Evolutionary conservation across 2,329 filamentous ascomycete species (phyloP).

Genomic region (Dactylonectria estremocensis): DNA sequence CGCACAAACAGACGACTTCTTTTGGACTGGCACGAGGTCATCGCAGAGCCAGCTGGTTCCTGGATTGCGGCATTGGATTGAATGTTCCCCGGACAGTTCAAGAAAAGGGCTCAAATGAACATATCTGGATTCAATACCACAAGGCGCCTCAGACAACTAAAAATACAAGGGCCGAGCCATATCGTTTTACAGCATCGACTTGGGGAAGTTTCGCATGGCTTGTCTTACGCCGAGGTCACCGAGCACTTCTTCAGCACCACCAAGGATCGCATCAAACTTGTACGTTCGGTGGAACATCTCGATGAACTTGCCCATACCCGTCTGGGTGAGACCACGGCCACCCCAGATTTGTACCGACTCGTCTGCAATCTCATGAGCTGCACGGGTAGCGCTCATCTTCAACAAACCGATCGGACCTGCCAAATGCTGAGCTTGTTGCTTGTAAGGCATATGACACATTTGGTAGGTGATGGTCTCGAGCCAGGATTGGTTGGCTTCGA

Average conservation of each 20-base stretch:
- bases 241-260: constrained; percentile 87
- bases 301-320: constrained; percentile 85
- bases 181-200: constrained; percentile 78
- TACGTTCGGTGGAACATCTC: constrained; percentile 90
- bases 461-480: constrained; percentile 89
- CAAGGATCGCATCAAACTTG: constrained; percentile 85
- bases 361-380: constrained; percentile 87
- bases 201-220: constrained; percentile 88
- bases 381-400: constrained; percentile 83
- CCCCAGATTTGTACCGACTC: constrained; percentile 90
- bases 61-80: no score
- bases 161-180: constrained; percentile 26
- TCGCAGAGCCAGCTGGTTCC: not conserved
- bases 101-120: not conserved
- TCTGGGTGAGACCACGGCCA: constrained; percentile 83
- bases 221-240: constrained; percentile 87
- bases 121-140: not conserved
- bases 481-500: constrained; percentile 89
- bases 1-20: no score
- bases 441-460: constrained; percentile 89
- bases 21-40: not conserved
- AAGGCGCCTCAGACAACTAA: constrained; percentile 16
- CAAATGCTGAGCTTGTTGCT: constrained; percentile 80
- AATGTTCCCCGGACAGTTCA: not conserved
- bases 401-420: constrained; percentile 87